Base-by-base conservation (phyloP, 169 alveolate genomes). In the Cystoisospora suis region DNA sequence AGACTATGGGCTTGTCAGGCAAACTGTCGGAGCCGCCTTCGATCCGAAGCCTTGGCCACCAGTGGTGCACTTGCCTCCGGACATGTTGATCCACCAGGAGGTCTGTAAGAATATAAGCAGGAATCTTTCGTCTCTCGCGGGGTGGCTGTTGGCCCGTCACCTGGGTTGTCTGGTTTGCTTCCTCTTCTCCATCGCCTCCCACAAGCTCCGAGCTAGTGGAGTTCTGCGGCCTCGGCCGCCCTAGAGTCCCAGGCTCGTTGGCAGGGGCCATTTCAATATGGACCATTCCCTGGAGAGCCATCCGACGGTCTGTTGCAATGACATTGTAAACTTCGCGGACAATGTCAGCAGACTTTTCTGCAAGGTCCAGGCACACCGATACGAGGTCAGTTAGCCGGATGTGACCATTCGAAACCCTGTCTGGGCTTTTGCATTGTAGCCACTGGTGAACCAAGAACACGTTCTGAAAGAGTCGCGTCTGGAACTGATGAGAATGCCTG, bases 201-300 rank as follows among this genome's bases (percentile, higher is more conserved):
- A 65, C 79, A 12, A 65, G 36, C 27, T 65, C 79, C 15, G 79
- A 65, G 12, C 0, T 3, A 15, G 59, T 38, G 3, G 17, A 56
- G 2, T 29, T 36, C 29, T 12, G 56, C 2, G n/a, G n/a, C 45
- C 36, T 15, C 5, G 3, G 56, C 3, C 1, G 2, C 27, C 32
- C 83, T 32, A 15, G 29, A 65, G 44, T 7, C 15, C 79, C 79
- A 17, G 83, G 9, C 56, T 36, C 83, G 56, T 56, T 40, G 4
- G 56, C n/a, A n/a, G 56, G 36, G 0, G 83, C 40, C 83, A 72
- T 56, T 15, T 72, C 83, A 12, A 72, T 12, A n/a, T 42, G 56
- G 23, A 40, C 83, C 83, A 72, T 38, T 47, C 83, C 83, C n/a
- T 72, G 83, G n/a, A 72, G 56, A 17, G 83, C 83, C 83, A 72